Base-by-base conservation (phyloP, 371 early-diverging fungal species). In the Capniomyces stellatus region DNA sequence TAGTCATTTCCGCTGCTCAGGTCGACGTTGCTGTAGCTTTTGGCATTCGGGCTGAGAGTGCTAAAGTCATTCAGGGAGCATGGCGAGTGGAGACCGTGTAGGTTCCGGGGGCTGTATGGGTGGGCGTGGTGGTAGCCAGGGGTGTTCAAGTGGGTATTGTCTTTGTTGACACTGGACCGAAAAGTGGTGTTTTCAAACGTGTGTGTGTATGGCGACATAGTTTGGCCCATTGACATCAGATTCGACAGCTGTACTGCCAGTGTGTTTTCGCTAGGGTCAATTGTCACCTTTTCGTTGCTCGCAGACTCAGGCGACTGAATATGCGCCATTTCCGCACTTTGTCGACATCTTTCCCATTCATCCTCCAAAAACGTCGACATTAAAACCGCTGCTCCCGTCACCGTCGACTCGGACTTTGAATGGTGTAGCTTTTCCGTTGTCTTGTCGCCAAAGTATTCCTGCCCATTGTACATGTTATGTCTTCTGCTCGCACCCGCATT, bases 201-300 rank as follows among this genome's bases (percentile, higher is more conserved):
- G 18, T 81, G 83, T 1, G 88, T 79, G 28, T 76, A 76, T 0
- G 90, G 87, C 10, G 85, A 82, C 30, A 91, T 75, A 30, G 92
- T 89, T 62, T 84, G 89, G 59, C 90, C 79, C 55, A 79, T 71
- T 46, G 67, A 72, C 66, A 85, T 77, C 56, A 92, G 64, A 49
- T 77, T 78, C 0, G 89, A 86, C 30, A 92, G 69, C 57, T 87
- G 83, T 3, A 87, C 85, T 2, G 85, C 82, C 24, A 84, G 76
- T 0, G 73, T 74, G 54, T 87, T 86, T 53, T 82, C 82, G 22
- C 74, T 60, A 1, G 84, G 81, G 27, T 67, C 18, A 79, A 57
- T 15, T 79, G 62, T 6, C 75, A 67, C 23, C 75, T 76, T 31
- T 69, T 70, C n/a, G n/a, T n/a, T n/a, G n/a, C 62, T 67, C 2